These are phyloP conservation scores for Cicer bijugum DNA, from an alignment of 306 rosid species.

Conservation along the genomic window DNA sequence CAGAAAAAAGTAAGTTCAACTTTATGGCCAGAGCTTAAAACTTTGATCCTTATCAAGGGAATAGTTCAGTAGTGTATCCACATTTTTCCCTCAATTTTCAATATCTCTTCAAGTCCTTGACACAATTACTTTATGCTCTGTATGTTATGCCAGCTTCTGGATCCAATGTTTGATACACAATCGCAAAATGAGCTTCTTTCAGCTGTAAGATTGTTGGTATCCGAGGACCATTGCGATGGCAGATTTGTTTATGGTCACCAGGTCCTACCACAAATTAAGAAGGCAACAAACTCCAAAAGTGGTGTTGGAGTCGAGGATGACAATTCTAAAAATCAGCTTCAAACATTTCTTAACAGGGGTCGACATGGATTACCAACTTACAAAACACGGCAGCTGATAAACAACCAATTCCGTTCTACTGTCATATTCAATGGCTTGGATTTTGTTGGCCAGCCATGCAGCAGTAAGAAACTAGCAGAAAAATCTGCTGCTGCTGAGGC, in stretches of 20 bases:
- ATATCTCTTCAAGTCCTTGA: conserved; percentile 39
- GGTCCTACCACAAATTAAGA: conserved; percentile 53
- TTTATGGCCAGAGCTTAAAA: conserved; percentile 17
- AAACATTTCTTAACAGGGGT: conserved; percentile 73
- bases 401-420: conserved; percentile 75
- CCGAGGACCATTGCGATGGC: conserved; percentile 85
- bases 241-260: conserved; percentile 76
- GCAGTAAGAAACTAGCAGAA: conserved; percentile 80
- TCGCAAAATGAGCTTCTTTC: conserved; percentile 67
- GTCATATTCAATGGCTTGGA: conserved; percentile 86
- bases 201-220: conserved; percentile 79
- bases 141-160: conserved; percentile 69
- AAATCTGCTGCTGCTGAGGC: conserved; percentile 90
- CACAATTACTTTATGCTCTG: conserved; percentile 35
- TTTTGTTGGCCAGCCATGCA: conserved; percentile 71
- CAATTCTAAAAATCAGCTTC: conserved; percentile 72
- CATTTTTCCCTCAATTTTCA: conserved; percentile 26
- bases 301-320: conserved; percentile 46
- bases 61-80: conserved; percentile 19
- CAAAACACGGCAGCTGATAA: conserved; percentile 71
- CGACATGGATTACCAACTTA: conserved; percentile 83
- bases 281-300: conserved; percentile 47
- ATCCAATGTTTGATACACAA: conserved; percentile 68
- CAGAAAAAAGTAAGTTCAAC: conserved; percentile 68
- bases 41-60: conserved; percentile 15